Evolutionary conservation across 225 moss, liverwort and hornwort species (phyloP).

Genomic region (Straminergon stramineum): DNA sequence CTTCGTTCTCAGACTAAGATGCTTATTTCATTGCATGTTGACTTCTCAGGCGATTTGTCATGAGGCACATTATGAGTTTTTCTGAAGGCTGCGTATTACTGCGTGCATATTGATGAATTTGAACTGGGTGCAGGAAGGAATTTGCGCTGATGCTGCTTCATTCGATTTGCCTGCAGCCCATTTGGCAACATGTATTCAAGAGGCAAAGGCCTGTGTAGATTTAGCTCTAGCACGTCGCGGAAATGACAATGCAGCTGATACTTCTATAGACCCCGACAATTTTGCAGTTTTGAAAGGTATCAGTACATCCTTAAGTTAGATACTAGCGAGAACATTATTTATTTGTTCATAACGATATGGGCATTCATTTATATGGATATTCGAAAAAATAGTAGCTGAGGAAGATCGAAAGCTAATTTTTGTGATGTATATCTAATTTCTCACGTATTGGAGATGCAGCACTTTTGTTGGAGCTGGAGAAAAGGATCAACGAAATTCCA

Average conservation of each 20-base stretch:
- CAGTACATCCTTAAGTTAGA: background rate
- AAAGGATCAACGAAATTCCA: constrained; percentile 71
- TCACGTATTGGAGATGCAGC: constrained; percentile 38
- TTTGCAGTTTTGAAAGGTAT: constrained; percentile 97
- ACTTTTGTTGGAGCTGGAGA: constrained; percentile 89
- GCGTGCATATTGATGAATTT: background rate
- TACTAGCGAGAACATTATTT: background rate
- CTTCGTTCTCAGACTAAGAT: background rate
- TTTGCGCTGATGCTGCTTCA: constrained; percentile 97
- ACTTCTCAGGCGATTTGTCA: background rate
- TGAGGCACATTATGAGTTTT: background rate
- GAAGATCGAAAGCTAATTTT: background rate
- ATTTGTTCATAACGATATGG: background rate
- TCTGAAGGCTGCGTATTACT: background rate
- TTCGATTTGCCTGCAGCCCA: constrained; percentile 96
- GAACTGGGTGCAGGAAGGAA: constrained; percentile 62
- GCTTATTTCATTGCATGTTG: background rate
- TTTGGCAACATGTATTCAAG: constrained; percentile 81
- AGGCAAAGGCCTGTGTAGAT: constrained; percentile 83
- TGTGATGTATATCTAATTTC: background rate
- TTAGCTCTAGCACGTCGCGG: constrained; percentile 69
- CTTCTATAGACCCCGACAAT: constrained; percentile 88
- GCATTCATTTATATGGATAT: background rate
- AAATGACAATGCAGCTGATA: constrained; percentile 79
- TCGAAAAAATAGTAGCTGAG: background rate